Evolutionary conservation across 2,329 filamentous ascomycete genomes (phyloP).

Genomic region (Aspergillus niger): DNA sequence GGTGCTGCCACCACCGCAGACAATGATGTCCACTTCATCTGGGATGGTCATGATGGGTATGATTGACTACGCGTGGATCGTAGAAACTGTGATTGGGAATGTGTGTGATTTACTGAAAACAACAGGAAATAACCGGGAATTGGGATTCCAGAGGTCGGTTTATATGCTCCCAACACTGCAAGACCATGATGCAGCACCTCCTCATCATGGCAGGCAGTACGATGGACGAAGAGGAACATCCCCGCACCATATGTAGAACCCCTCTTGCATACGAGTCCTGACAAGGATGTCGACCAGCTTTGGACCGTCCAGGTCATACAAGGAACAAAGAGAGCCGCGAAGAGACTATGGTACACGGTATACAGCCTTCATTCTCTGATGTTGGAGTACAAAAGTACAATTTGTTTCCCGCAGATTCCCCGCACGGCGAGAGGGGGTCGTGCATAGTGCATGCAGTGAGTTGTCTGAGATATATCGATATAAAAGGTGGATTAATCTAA

Average conservation of each 20-base stretch:
- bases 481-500: background rate
- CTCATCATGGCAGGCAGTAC: background rate
- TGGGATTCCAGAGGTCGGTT: background rate
- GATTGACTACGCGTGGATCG: background rate
- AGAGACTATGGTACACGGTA: background rate
- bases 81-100: background rate
- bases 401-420: background rate
- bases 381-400: background rate
- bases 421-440: constrained; percentile 6
- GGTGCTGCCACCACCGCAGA: constrained; percentile 71
- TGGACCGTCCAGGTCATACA: background rate
- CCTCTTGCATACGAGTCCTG: background rate
- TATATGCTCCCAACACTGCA: background rate
- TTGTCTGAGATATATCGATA: background rate
- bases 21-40: constrained; percentile 79
- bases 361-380: background rate
- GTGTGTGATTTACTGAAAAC: background rate
- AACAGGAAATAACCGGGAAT: background rate
- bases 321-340: background rate
- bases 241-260: background rate
- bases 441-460: constrained; percentile 7
- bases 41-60: constrained; percentile 60
- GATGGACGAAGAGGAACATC: background rate
- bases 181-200: background rate
- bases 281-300: background rate